Evolutionary conservation across 805 yeast species (phyloP), one percentile per base, ranked within the genome.

Genomic region (Wickerhamomyces subpelliculosus): DNA sequence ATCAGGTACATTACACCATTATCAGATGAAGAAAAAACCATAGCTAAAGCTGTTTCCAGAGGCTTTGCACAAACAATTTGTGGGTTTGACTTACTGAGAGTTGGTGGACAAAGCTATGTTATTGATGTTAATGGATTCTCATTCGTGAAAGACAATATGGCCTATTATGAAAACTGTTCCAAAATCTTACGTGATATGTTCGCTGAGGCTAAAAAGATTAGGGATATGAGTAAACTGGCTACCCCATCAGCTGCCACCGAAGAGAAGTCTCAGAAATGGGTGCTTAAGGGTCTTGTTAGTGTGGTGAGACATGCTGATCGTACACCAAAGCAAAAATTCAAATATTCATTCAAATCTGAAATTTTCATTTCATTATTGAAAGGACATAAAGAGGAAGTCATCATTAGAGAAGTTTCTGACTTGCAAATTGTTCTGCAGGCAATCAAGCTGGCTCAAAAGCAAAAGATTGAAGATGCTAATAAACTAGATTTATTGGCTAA

Each of bases 91-190:
- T 67, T 93, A 35, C 68, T 93, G 40, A 74, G 99, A 51, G 97
- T 89, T 3, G 73, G 83, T 45, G 96, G 96, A 12, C 70, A 77
- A 49, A 82, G 94, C 42, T 93, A 75, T 58, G 98, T 93, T 27
- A 93, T 93, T 59, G 99, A 93, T 61, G 99, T 93, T 27, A 93
- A 93, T 57, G 99, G 99, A 2, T 93, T 93, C 56, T 88, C 97
- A 0, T 93, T 93, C 63, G 99, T 93, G 25, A 93, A 93, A 58
- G 97, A 93, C 59, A 93, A 87, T 53, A 68, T 68, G 41, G 78
- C 73, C 1, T 93, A 93, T 63, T 93, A 93, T 59, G 95, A 88
- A 57, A 70, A 75, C 18, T 81, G 93, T 62, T 77, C 97, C 0
- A 65, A 70, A 33, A 89, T 90, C 26, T 63, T 93, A 47, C 71